Conservation (phyloP, 495 filamentous ascomycete genomes). For the Aspergillus haitiensis region DNA sequence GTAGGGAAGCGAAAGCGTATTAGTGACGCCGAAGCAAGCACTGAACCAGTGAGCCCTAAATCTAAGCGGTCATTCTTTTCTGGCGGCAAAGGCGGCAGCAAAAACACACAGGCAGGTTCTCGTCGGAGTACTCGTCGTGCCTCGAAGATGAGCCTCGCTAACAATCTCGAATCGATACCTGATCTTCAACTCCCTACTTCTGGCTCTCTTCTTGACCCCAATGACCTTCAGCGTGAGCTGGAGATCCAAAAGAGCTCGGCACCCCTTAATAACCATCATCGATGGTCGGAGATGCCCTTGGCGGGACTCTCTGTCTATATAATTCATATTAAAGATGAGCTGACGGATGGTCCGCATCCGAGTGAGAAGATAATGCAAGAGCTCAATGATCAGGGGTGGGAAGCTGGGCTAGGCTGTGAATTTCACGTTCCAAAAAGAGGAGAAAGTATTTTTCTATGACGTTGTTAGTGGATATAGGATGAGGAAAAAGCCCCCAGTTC, state of each 20-base stretch:
- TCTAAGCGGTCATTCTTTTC: conserved; percentile 23
- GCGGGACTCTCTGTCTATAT: conserved; percentile 64
- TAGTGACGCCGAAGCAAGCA: conserved; percentile 3
- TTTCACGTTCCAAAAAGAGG: conserved; percentile 69
- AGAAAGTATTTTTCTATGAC: conserved; percentile 43
- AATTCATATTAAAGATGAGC: conserved; percentile 79
- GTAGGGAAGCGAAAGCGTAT: conserved; percentile 38
- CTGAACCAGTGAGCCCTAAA: conserved; percentile 27
- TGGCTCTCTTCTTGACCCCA: conserved; percentile 5
- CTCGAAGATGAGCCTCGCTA: neutral
- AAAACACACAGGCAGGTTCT: neutral
- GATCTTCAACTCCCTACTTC: neutral
- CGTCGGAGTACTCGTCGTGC: conserved; percentile 4
- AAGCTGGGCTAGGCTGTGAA: conserved; percentile 68
- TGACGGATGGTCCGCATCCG: conserved; percentile 63
- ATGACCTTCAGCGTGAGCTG: conserved; percentile 14
- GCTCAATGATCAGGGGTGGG: conserved; percentile 59
- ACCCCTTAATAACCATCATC: neutral
- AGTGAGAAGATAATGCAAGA: conserved; percentile 67
- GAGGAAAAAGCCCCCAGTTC: too few relatives aligned
- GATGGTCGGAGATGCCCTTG: conserved; percentile 38
- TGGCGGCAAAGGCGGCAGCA: conserved; percentile 1
- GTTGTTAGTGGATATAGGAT: conserved; percentile 1
- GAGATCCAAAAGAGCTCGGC: conserved; percentile 21
- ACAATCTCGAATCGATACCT: neutral